Base-by-base conservation (phyloP, 2,329 filamentous ascomycete species). In the Diaporthe longicolla region DNA sequence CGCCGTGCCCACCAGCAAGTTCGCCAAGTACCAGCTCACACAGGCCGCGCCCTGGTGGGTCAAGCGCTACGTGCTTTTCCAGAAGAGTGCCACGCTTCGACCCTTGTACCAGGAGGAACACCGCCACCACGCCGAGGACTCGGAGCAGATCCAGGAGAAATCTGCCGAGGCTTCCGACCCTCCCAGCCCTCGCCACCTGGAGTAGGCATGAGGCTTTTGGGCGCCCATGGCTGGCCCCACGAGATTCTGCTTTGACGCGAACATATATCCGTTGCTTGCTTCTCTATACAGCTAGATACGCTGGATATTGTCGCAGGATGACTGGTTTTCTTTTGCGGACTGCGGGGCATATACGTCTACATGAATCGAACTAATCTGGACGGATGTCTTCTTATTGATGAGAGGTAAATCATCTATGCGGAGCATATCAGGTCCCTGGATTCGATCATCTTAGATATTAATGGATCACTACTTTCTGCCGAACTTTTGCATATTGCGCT, bases 41-140 rank as follows among this genome's bases (percentile, higher is more conserved):
- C 86, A 88, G 73, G 87, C 85, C 2, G 79, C 91, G 15, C 91
- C 91, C 0, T 93, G 87, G 83, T 93, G 89, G 88, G 79, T 89
- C 78, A 89, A 86, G 78, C 85, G 88, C 45, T 91, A 88, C 79
- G 79, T 92, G 26, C 79, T 92, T 57, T 83, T 87, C 45, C 83
- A 85, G 73, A 88, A 87, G 77, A 79, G 81, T 24, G 85, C 80
- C 10, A 78, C 78, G 26, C 78, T 87, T 57, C 80, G 84, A 74
- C 85, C 85, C 10, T 79, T 87, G n/a, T 87, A 87, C 77, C 75
- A 81, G n/a, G 63, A 68, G 24, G 63, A 68, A n/a, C 48, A 40
- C 32, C 29, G 5, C 43, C 48, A 40, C 48, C 45, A 26, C 7
- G 32, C 21, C 32, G 45, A 26, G n/a, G 48, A 68, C 32, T 68